Base-by-base conservation (phyloP, 1,139 yeast genomes). In the Citeromyces hawaiiensis region DNA sequence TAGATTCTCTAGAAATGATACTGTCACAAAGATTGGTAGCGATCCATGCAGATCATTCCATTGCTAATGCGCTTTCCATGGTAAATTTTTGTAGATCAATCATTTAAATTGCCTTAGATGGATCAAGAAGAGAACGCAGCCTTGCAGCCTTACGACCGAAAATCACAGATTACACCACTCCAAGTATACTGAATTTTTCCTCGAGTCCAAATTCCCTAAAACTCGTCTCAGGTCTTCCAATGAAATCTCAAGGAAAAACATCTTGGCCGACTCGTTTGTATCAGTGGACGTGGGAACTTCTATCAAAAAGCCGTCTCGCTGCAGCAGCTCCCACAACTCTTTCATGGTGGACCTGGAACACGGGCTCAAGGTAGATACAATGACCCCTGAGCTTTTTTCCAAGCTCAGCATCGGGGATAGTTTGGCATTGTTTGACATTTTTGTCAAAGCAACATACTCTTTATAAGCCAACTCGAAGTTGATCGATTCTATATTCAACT, bases 401-500 rank as follows among this genome's bases (percentile, higher is more conserved):
- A 44, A 41, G 38, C 41, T 38, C 1, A 45, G 36, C 40, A 44
- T 36, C 27, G 48, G 48, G 2, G 57, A 42, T 23, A 64, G 60
- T 18, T 70, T 59, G 19, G 67, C 66, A 17, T 61, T 50, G 44
- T 75, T 70, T 44, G 68, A 58, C 1, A 55, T 50, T 43, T 70
- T 69, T 36, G 77, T 65, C 66, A 77, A 67, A 1, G 60, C 62
- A n/a, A 57, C 54, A 55, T 86, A 91, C 55, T 91, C 97, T 34
- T 76, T 76, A 54, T 79, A 82, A 0, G 81, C 83, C 45, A 86
- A 63, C 47, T 81, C 83, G 58, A 87, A 80, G 54, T 86, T 88
- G 17, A 78, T 64, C 11, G 65, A 62, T 19, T 66, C 74, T 13
- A 75, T 59, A 30, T 72, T 77, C 31, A 69, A 70, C 49, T 78